Evolutionary conservation across 2,329 filamentous ascomycete species (phyloP).

Genomic region (Diaporthe vexans): DNA sequence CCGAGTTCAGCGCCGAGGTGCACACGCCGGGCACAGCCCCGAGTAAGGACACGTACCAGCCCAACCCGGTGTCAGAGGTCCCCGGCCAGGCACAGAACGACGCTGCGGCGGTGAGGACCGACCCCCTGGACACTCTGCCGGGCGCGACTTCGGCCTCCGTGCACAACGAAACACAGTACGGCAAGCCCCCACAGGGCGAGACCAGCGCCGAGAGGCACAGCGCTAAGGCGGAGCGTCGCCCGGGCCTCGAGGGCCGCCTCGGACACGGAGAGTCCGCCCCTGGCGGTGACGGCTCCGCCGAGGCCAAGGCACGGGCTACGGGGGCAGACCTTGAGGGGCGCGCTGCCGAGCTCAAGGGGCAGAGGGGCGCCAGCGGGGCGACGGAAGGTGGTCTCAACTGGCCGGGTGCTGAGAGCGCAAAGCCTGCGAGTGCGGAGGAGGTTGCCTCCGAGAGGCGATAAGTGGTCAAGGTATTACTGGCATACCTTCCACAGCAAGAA

Average conservation of each 20-base stretch:
- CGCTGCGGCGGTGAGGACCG: slow-evolving; percentile 45
- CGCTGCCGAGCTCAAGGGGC: slow-evolving; percentile 40
- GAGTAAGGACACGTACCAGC: slow-evolving; percentile 54
- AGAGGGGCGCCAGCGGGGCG: slow-evolving; percentile 37
- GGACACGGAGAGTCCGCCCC: slow-evolving; percentile 48
- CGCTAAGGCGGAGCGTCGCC: slow-evolving; percentile 53
- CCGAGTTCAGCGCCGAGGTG: slow-evolving; percentile 75
- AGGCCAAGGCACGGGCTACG: slow-evolving; percentile 46
- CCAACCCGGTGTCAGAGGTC: slow-evolving; percentile 53
- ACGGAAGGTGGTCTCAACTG: slow-evolving; percentile 40
- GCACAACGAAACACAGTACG: slow-evolving; percentile 57
- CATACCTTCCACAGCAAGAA: no score
- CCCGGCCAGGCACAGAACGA: slow-evolving; percentile 54
- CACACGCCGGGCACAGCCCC: slow-evolving; percentile 76
- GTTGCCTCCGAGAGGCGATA: slow-evolving; percentile 43
- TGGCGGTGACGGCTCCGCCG: slow-evolving; percentile 47
- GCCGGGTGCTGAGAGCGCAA: slow-evolving; percentile 41
- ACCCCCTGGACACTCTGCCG: slow-evolving; percentile 55
- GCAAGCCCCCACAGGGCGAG: slow-evolving; percentile 60
- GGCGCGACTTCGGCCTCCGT: slow-evolving; percentile 62
- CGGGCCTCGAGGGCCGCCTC: slow-evolving; percentile 55
- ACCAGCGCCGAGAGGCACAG: slow-evolving; percentile 57
- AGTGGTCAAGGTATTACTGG: neutral
- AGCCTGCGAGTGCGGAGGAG: slow-evolving; percentile 40
- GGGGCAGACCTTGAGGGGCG: slow-evolving; percentile 48